Percentiles rank a stretch among this genome's conserved stretches.
phyloP scores from a whole-genome alignment of 1,284 basidiomycete genomes.

The Pholiota adiposa region DNA sequence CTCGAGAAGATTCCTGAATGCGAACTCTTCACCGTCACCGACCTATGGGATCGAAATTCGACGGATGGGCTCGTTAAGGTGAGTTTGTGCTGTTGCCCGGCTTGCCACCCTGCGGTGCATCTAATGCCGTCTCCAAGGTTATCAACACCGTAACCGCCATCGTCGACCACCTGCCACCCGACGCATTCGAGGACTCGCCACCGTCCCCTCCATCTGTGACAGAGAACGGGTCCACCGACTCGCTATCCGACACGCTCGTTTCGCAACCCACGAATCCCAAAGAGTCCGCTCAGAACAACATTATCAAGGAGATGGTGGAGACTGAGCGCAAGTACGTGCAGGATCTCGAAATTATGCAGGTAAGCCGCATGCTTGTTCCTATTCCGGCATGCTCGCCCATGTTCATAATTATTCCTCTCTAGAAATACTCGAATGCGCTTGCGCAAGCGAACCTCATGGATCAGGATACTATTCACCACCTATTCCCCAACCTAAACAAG shows the following conservation, averaged over 20 bases:
- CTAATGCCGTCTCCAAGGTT: slow-evolving; percentile 56
- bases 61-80: slow-evolving; percentile 97
- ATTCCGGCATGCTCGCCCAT: slow-evolving; percentile 12
- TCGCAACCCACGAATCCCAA: slow-evolving; percentile 52
- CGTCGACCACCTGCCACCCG: slow-evolving; percentile 79
- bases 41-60: slow-evolving; percentile 88
- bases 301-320: slow-evolving; percentile 87
- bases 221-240: slow-evolving; percentile 64
- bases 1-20: slow-evolving; percentile 56
- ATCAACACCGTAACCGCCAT: slow-evolving; percentile 91
- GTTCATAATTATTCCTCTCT: slow-evolving; percentile 4
- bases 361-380: slow-evolving; percentile 39
- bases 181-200: slow-evolving; percentile 71
- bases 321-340: slow-evolving; percentile 98
- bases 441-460: slow-evolving; percentile 85
- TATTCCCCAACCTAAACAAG: slow-evolving; percentile 96
- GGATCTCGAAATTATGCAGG: slow-evolving; percentile 97
- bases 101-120: slow-evolving; percentile 6
- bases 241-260: slow-evolving; percentile 49
- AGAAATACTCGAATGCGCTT: slow-evolving; percentile 86
- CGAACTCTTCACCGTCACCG: slow-evolving; percentile 83
- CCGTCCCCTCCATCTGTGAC: slow-evolving; percentile 58
- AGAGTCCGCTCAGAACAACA: slow-evolving; percentile 76
- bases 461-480: slow-evolving; percentile 92
- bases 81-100: slow-evolving; percentile 26